Percentiles rank a stretch among this genome's conserved stretches.
phyloP scores from a whole-genome alignment of 2,329 filamentous ascomycete genomes.

The Oidium heveae region DNA sequence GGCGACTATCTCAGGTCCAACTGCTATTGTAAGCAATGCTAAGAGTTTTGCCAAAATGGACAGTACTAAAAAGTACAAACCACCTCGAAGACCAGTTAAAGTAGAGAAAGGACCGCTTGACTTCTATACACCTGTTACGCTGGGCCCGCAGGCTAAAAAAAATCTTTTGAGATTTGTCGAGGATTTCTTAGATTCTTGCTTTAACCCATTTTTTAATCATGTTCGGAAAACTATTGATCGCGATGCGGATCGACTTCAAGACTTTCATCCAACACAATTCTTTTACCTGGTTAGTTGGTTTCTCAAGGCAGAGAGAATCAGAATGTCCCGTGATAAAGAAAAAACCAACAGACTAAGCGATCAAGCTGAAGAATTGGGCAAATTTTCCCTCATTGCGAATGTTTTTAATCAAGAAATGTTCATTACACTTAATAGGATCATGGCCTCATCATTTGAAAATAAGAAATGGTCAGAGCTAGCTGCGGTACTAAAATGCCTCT shows the following conservation, averaged over 20 bases:
- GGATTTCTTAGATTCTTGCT: slow-evolving; percentile 83
- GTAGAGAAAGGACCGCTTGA: slow-evolving; percentile 43
- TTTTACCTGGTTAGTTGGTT: slow-evolving; percentile 92
- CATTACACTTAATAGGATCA: slow-evolving; percentile 58
- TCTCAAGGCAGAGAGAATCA: slow-evolving; percentile 54
- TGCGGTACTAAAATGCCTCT: slow-evolving; percentile 80
- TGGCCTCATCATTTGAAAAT: slow-evolving; percentile 54
- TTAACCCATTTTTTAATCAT: slow-evolving; percentile 74
- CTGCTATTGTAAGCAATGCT: slow-evolving; percentile 48
- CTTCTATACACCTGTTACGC: slow-evolving; percentile 44
- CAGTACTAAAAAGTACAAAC: slow-evolving; percentile 69
- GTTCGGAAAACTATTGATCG: slow-evolving; percentile 74
- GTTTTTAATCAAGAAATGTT: slow-evolving; percentile 93
- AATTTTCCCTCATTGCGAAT: slow-evolving; percentile 65
- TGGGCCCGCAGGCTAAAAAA: slow-evolving; percentile 49
- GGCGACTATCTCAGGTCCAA: slow-evolving; percentile 70
- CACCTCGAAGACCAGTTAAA: slow-evolving; percentile 37
- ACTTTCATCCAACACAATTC: slow-evolving; percentile 59
- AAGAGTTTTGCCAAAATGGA: slow-evolving; percentile 73
- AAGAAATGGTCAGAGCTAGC: slow-evolving; percentile 76
- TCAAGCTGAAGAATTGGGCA: slow-evolving; percentile 32
- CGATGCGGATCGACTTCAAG: slow-evolving; percentile 57
- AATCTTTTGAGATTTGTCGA: slow-evolving; percentile 64
- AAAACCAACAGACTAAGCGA: slow-evolving; percentile 14
- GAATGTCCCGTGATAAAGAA: slow-evolving; percentile 31